phyloP scores from a whole-genome alignment of 495 filamentous ascomycete genomes.

The Mytilinidion resinicola region DNA sequence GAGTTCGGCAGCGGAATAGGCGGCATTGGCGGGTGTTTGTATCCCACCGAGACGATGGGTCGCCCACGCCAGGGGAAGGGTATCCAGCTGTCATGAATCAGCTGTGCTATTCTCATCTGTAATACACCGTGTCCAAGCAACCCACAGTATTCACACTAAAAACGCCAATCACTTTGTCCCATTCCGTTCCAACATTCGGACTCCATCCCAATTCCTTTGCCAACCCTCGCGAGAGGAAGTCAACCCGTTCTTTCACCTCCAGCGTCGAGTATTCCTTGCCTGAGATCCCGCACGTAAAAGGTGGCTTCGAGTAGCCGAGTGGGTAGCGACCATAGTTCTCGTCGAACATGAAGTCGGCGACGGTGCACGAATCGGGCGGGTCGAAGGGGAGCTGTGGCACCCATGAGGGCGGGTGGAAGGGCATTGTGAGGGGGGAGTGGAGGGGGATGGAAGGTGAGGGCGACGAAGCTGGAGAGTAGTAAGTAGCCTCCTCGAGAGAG shows the following conservation, averaged over 20 bases:
- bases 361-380: constrained; percentile 67
- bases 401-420: constrained; percentile 67
- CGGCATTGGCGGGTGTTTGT: constrained; percentile 73
- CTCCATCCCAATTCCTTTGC: constrained; percentile 68
- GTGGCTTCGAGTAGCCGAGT: constrained; percentile 57
- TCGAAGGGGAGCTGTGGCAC: constrained; percentile 61
- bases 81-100: constrained; percentile 59
- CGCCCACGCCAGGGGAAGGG: constrained; percentile 66
- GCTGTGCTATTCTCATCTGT: background rate
- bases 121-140: background rate
- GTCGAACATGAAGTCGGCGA: constrained; percentile 73
- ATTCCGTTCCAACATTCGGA: constrained; percentile 68
- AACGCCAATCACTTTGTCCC: constrained; percentile 76
- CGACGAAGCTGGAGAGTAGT: too few species aligned
- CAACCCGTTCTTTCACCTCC: constrained; percentile 61
- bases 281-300: constrained; percentile 76
- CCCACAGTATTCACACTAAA: constrained; percentile 78
- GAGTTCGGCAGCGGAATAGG: constrained; percentile 68
- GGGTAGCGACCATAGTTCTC: constrained; percentile 66
- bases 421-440: constrained; percentile 47
- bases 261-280: constrained; percentile 62
- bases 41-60: constrained; percentile 72
- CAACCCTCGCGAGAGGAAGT: constrained; percentile 63
- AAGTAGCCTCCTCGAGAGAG: too few species aligned
- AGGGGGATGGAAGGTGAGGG: too few species aligned